Evolutionary conservation across 768 basidiomycete species (phyloP), one percentile per base, ranked within the genome.

Genomic region (Lyophyllum shimeji): DNA sequence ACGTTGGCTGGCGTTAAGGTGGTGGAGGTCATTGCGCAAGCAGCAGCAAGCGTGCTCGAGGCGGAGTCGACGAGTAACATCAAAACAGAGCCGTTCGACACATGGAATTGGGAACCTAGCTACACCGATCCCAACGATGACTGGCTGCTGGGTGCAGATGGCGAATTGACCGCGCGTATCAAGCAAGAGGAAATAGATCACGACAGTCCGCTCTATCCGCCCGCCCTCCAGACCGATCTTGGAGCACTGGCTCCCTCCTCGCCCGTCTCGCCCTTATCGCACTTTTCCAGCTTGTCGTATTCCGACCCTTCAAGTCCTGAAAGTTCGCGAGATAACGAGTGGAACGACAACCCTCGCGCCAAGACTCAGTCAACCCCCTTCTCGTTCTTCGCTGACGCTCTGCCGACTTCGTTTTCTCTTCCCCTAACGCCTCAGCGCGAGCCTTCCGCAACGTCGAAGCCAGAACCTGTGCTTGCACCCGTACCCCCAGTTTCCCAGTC

Each of bases 111-210:
- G 78, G 74, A 79, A 34, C 58, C 65, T 15, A 56, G 58, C 18
- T 69, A 73, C 48, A 59, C 59, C 8, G 59, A 56, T 9, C 54
- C 60, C 24, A 54, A 55, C 34, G 57, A 67, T 24, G 68, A 65
- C 34, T 75, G 72, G 71, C 58, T 43, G 34, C 56, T 65, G 17
- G 58, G 65, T 20, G 61, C 62, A 3, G 71, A 76, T 24, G 74
- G 70, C 20, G 60, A 63, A 37, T 55, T 60, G n/a, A 56, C 63
- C n/a, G 59, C 68, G 29, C 63, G 60, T 27, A 71, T 81, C 62
- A 82, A 81, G 65, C 74, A 80, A 59, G 82, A 82, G 59, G 79
- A 82, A 31, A 58, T 76, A 44, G 77, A 76, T 46, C 67, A 74
- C 25, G 75, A 75, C 55, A 69, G 67, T 31, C 63, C 74, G 20